phyloP scores from a whole-genome alignment of 2,329 filamentous ascomycete species.

The Exophiala sideris region DNA sequence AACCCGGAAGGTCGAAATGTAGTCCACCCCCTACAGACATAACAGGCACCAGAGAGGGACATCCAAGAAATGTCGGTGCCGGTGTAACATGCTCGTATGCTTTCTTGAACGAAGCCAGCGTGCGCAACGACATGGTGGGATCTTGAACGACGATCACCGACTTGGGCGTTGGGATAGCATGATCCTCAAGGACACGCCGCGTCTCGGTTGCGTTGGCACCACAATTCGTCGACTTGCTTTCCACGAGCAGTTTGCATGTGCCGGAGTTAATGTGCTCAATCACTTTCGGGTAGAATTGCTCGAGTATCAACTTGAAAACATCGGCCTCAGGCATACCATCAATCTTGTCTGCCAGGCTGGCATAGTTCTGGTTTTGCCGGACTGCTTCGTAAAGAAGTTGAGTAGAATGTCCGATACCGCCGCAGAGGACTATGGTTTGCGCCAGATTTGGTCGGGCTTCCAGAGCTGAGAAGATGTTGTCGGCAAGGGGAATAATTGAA shows the following conservation, averaged over 20 bases:
- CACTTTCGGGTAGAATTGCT: constrained; percentile 24
- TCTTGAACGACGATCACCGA: constrained; percentile 43
- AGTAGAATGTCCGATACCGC: constrained; percentile 48
- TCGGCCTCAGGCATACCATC: constrained; percentile 40
- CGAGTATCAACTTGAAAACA: constrained; percentile 38
- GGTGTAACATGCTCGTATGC: constrained; percentile 31
- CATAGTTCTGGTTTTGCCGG: constrained; percentile 31
- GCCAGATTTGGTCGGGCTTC: constrained; percentile 32
- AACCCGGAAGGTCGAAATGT: constrained; percentile 13
- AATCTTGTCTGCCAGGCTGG: constrained; percentile 30
- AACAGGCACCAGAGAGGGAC: constrained; percentile 35
- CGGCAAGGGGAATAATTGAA: constrained; percentile 37
- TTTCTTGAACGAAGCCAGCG: constrained; percentile 42
- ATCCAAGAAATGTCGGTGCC: constrained; percentile 30
- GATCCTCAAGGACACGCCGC: constrained; percentile 34
- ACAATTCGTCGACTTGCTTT: constrained; percentile 47
- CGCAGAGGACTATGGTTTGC: constrained; percentile 41
- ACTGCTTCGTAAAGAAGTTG: constrained; percentile 42
- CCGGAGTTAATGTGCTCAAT: constrained; percentile 24
- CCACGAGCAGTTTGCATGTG: constrained; percentile 38
- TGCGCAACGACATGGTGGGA: constrained; percentile 46
- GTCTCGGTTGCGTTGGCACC: constrained; percentile 43
- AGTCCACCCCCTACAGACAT: not conserved
- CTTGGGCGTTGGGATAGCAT: constrained; percentile 25
- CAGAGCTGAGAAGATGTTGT: constrained; percentile 35